A percentile compares a stretch with the other conserved stretches of the same genome.
Evolutionary conservation across 2,329 filamentous ascomycete species (phyloP).

Genomic region (Neonectria magnoliae): DNA sequence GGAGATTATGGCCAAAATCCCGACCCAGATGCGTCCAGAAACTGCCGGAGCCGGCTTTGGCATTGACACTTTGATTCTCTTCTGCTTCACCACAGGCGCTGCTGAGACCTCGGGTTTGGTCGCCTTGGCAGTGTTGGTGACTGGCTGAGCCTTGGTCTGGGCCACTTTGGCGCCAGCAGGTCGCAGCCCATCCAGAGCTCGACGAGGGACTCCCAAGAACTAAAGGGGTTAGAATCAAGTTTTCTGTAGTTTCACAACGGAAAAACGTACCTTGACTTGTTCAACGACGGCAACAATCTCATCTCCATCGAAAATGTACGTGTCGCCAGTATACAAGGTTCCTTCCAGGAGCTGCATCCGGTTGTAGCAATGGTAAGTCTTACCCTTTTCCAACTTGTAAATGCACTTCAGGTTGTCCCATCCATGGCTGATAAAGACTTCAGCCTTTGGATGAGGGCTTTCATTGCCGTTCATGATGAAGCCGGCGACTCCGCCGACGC

Average conservation of each 20-base stretch:
- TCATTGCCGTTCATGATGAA: conserved; percentile 70
- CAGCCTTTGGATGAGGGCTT: conserved; percentile 57
- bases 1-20: conserved; percentile 55
- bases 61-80: conserved; percentile 47
- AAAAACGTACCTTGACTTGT: conserved; percentile 60
- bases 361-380: conserved; percentile 66
- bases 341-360: conserved; percentile 65
- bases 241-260: not conserved
- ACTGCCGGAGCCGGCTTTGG: conserved; percentile 18
- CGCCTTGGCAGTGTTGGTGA: not conserved
- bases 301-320: conserved; percentile 65
- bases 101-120: not conserved
- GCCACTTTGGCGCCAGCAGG: not conserved
- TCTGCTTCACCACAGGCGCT: not conserved
- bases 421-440: conserved; percentile 69
- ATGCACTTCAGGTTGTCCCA: conserved; percentile 64
- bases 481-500: conserved; percentile 66
- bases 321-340: conserved; percentile 55
- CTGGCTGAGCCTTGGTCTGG: not conserved
- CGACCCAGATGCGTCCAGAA: conserved; percentile 18
- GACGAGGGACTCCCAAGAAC: conserved; percentile 28
- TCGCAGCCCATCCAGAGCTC: conserved; percentile 27
- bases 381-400: conserved; percentile 38
- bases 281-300: conserved; percentile 58
- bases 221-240: not conserved